These are phyloP conservation scores for Schizosaccharomyces versatilis DNA, from an alignment of 1,139 yeast genomes.

Conservation along the genomic window DNA sequence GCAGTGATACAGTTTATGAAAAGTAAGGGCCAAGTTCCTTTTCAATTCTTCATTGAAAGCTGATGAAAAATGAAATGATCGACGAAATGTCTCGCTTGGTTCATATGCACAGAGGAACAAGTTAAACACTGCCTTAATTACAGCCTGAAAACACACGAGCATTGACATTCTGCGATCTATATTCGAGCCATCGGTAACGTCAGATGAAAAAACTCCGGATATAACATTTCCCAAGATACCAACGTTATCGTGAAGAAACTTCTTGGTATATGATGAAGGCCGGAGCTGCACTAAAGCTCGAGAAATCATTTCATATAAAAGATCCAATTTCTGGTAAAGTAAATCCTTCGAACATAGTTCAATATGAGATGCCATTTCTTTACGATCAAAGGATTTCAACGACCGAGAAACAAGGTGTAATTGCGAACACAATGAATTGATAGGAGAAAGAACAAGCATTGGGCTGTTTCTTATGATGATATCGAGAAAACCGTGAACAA, in stretches of 20 bases:
- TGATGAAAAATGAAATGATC: neutral
- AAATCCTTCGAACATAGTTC: neutral
- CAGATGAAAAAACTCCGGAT: constrained; percentile 71
- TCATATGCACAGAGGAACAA: neutral
- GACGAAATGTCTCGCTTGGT: no score
- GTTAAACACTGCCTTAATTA: constrained; percentile 18
- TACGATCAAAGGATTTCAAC: neutral
- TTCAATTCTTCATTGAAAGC: neutral
- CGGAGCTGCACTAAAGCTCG: neutral
- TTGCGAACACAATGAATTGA: neutral
- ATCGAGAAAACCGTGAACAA: neutral
- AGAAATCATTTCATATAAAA: neutral
- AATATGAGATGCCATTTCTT: neutral
- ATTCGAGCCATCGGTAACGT: constrained; percentile 32
- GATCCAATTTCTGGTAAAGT: neutral
- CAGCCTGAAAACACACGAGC: constrained; percentile 40
- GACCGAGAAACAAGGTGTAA: neutral
- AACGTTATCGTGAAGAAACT: constrained; percentile 12
- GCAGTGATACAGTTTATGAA: neutral
- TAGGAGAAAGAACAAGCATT: neutral
- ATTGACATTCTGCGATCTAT: constrained; percentile 32
- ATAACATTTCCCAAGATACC: constrained; percentile 58
- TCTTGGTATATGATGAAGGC: neutral
- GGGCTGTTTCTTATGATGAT: neutral
- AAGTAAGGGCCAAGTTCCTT: no score